Evolutionary conservation across 257 asterid species (phyloP).

Genomic region (Fraxinus pennsylvanica): DNA sequence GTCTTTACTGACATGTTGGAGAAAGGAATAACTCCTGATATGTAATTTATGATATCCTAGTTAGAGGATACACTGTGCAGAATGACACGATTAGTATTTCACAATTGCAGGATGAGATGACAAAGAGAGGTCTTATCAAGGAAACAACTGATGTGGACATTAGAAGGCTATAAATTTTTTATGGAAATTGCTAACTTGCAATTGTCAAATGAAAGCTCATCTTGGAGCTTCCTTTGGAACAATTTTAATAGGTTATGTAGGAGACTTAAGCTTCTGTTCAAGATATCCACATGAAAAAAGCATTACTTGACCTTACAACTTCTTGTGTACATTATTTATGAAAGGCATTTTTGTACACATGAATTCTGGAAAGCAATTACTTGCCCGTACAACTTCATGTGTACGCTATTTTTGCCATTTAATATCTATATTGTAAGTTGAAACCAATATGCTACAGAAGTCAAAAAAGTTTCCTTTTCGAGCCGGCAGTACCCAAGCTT

Average conservation of each 20-base stretch:
- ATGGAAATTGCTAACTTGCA: not conserved
- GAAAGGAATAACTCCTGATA: slow-evolving; percentile 21
- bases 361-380: not conserved
- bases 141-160: not conserved
- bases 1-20: slow-evolving; percentile 27
- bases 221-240: not conserved
- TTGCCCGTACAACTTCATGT: not conserved
- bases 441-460: not conserved
- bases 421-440: not conserved
- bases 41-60: slow-evolving; percentile 22
- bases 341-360: not conserved
- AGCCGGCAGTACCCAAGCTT: not conserved
- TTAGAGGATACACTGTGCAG: slow-evolving; percentile 26
- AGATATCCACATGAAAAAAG: not conserved
- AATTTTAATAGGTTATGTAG: not conserved
- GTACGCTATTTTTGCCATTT: not conserved
- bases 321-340: not conserved
- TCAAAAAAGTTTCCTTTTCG: not conserved
- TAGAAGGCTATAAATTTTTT: not conserved
- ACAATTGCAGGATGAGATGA: slow-evolving; percentile 24
- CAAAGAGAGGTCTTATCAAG: slow-evolving; percentile 14
- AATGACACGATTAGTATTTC: slow-evolving; percentile 14
- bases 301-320: not conserved
- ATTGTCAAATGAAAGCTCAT: not conserved
- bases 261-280: not conserved